Evolutionary conservation across 2,329 filamentous ascomycete species (phyloP).

Genomic region (Amesomyces nigricolor): DNA sequence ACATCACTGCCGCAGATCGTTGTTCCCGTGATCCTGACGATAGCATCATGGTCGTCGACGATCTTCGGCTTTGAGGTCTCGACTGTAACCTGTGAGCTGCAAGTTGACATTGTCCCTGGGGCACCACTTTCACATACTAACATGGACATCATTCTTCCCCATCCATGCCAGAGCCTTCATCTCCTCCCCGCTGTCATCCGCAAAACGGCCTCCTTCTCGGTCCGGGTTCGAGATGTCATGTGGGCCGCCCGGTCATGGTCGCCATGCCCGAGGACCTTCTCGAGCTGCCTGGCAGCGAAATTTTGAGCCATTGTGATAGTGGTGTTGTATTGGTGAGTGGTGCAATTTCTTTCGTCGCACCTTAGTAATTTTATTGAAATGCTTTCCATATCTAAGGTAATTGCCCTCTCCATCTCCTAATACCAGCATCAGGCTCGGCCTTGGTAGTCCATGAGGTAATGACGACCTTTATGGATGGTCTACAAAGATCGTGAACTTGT

Average conservation of each 20-base stretch:
- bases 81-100: not conserved
- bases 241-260: slow-evolving; percentile 8
- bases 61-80: slow-evolving; percentile 11
- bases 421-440: too few species aligned
- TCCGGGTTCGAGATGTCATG: slow-evolving; percentile 14
- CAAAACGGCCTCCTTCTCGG: slow-evolving; percentile 13
- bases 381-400: too few species aligned
- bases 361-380: too few species aligned
- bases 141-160: slow-evolving; percentile 18
- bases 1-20: slow-evolving; percentile 18
- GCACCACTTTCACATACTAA: not conserved
- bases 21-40: slow-evolving; percentile 13
- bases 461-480: too few species aligned
- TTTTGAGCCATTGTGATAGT: not conserved
- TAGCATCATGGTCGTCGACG: slow-evolving; percentile 12
- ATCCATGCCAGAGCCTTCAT: slow-evolving; percentile 20
- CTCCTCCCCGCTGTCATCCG: slow-evolving; percentile 11
- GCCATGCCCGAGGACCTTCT: slow-evolving; percentile 14
- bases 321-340: too few species aligned
- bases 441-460: not conserved
- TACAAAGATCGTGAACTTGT: too few species aligned
- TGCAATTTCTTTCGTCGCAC: too few species aligned
- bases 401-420: too few species aligned
- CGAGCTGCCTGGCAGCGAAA: not conserved
- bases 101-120: not conserved